Evolutionary conservation across 2,329 filamentous ascomycete species (phyloP).

Genomic region (Neofusicoccum ribis): DNA sequence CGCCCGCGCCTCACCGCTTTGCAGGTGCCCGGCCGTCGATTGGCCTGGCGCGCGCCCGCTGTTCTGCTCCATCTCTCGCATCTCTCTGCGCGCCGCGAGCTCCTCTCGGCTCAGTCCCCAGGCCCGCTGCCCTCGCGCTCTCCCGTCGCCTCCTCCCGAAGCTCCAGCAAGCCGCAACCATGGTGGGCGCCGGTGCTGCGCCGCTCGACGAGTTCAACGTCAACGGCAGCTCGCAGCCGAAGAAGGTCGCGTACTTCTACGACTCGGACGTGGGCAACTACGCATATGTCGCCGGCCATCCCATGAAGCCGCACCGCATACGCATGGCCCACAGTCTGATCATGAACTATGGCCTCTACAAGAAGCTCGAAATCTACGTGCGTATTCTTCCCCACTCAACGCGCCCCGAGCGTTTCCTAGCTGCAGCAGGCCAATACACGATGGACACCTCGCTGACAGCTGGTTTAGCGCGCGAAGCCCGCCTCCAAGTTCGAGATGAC

Average conservation of each 20-base stretch:
- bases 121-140: background rate
- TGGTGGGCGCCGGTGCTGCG: conserved; percentile 21
- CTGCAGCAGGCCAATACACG: conserved; percentile 5
- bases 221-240: conserved; percentile 30
- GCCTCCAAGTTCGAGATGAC: conserved; percentile 70
- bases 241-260: conserved; percentile 97
- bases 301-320: conserved; percentile 69
- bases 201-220: conserved; percentile 22
- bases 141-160: background rate
- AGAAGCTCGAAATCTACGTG: conserved; percentile 72
- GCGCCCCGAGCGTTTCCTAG: conserved; percentile 12
- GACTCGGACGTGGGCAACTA: conserved; percentile 98
- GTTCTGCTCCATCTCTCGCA: background rate
- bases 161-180: conserved; percentile 12
- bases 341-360: conserved; percentile 73
- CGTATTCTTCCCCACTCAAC: conserved; percentile 29
- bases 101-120: background rate
- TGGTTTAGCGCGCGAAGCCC: conserved; percentile 41
- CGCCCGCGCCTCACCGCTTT: conserved; percentile 6
- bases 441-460: conserved; percentile 5
- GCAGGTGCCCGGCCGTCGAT: background rate
- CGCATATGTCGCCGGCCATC: conserved; percentile 78
- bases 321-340: conserved; percentile 65
- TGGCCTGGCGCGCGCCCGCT: background rate
- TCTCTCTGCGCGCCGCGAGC: background rate